Evolutionary conservation across 192 early-diverging fungal species (phyloP), one percentile per base, ranked within the genome.

Genomic region (Helicostylum pulchrum): DNA sequence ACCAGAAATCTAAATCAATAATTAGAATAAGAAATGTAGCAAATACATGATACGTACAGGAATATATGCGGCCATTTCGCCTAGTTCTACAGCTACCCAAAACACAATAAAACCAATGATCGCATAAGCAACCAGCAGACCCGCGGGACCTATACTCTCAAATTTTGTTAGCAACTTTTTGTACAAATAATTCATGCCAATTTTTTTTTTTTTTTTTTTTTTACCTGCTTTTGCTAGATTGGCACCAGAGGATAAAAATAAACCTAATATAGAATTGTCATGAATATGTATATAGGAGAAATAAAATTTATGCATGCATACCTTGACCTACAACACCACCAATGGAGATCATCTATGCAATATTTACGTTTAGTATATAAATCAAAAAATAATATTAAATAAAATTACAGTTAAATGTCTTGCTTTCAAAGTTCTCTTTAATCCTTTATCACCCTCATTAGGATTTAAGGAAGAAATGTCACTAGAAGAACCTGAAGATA

Each of bases 171-270:
- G 26, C 26, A n/a, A n/a, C n/a, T n/a, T n/a, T 26, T 26, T 26
- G 26, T 26, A 26, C 26, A 26, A 26, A 26, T 0, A 26, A 26
- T 26, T 26, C 26, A 26, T 26, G 26, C 26, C 26, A 17, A 11
- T 23, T 91, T 90, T 0, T 79, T 74, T 0, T 90, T 88, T 26
- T 23, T 2, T 23, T 7, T 5, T 53, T 26, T 26, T 23, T 31
- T 55, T 55, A 1, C 94, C 94, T 4, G 89, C 92, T 6, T 77
- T 70, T 4, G 87, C 83, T 10, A 96, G 79, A 23, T 89, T 85
- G 0, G 78, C 74, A 42, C 89, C 92, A 64, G 86, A 87, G 12
- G 92, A 89, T 47, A 94, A 73, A 69, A 94, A 94, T 4, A 94
- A 77, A 6, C 61, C 61, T 62, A 62, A 17, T n/a, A 20, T 3